Base-by-base conservation (phyloP, 1,284 basidiomycete genomes). In the Rhodotorula mucilaginosa region DNA sequence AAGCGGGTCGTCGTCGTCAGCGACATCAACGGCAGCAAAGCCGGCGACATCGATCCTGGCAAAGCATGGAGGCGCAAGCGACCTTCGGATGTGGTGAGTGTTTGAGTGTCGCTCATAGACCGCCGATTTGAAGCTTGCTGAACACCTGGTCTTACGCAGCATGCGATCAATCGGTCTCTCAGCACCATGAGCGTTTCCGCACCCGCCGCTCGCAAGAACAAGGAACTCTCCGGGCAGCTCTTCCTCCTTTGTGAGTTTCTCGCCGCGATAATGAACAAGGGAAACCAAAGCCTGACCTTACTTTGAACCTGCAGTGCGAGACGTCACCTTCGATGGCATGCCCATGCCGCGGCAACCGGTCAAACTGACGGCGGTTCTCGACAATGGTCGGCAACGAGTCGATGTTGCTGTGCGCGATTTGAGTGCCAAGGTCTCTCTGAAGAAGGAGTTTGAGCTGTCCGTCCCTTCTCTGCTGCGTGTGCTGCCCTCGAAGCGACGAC, bases 381-480 rank as follows among this genome's bases (percentile, higher is more conserved):
- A 97, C 82, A 98, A 98, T 78, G 94, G 95, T 13, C 93, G 97
- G 69, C 94, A 98, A 82, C 95, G 90, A 76, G 96, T 99, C 67
- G 92, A 92, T 7, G 97, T 95, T 1, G 93, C 92, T 0, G 83
- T 84, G 16, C 83, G 97, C 5, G 83, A 82, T 47, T 82, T 84
- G 52, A 88, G 90, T 44, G 87, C 87, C 67, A 84, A 84, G 29
- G 91, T 98, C 74, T 89, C 67, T 51, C 67, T 76, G 7, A 64
- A 91, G 63, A 93, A 96, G 80, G 94, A 97, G 81, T 98, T 97
- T 78, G 93, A 97, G 78, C 83, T 96, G 92, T 93, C 79, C 74
- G 91, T 84, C 44, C 19, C 34, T 44, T 44, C 39, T 12, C 39
- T 44, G 39, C 39, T 2, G 39, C 39, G 39, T 44, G 39, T 44